Conservation (phyloP, 345 rosid species). For the Erodium maritimum region DNA sequence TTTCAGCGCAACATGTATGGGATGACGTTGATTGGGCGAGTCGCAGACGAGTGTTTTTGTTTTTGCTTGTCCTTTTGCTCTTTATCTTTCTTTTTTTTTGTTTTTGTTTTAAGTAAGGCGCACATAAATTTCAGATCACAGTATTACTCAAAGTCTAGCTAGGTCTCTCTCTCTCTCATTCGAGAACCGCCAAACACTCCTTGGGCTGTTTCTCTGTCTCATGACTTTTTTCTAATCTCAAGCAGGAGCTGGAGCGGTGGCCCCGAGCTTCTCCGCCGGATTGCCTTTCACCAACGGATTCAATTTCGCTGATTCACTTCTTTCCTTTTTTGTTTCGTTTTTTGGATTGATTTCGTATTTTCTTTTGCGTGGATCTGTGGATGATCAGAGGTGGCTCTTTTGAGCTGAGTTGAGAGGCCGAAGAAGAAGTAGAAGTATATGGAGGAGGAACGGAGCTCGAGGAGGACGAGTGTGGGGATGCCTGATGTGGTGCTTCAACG, state of each 20-base stretch:
- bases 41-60: neutral
- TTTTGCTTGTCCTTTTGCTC: neutral
- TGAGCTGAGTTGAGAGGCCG: no score
- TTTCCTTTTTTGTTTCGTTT: neutral
- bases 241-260: neutral
- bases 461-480: constrained; percentile 10
- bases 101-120: neutral
- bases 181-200: neutral
- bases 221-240: neutral
- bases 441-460: constrained; percentile 30
- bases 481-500: constrained; percentile 44
- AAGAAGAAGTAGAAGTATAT: neutral
- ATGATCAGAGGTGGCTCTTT: neutral
- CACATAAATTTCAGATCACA: neutral
- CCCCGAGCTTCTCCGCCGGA: neutral
- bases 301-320: neutral
- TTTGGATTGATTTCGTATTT: no score
- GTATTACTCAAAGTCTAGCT: neutral
- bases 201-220: neutral
- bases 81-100: neutral
- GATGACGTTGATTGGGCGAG: neutral
- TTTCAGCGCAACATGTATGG: neutral
- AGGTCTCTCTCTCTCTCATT: neutral
- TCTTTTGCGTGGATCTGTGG: neutral
- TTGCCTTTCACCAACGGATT: no score